These are phyloP conservation scores for Fusarium ambrosium DNA, from an alignment of 2,329 filamentous ascomycete species.

Conservation along the genomic window DNA sequence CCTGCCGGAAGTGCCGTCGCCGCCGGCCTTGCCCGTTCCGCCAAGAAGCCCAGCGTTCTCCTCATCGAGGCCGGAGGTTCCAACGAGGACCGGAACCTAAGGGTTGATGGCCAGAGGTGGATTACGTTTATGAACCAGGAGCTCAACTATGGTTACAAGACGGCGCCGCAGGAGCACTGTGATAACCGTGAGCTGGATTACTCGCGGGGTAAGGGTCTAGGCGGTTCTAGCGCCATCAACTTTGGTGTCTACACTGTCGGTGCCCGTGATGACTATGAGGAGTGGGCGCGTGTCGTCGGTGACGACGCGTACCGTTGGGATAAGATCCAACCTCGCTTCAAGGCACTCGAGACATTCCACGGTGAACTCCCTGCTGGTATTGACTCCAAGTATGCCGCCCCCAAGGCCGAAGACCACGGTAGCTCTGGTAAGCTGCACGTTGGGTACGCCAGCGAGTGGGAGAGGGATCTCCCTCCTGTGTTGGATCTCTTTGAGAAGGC, in stretches of 20 bases:
- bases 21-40: conserved; percentile 61
- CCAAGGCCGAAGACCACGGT: conserved; percentile 63
- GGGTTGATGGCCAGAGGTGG: conserved; percentile 69
- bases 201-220: conserved; percentile 64
- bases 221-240: conserved; percentile 67
- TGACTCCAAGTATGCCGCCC: conserved; percentile 61
- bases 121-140: conserved; percentile 61
- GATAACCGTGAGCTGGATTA: conserved; percentile 61
- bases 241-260: conserved; percentile 69
- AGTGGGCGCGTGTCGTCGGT: conserved; percentile 68
- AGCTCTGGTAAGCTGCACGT: conserved; percentile 61
- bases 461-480: conserved; percentile 60
- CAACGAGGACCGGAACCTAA: conserved; percentile 62
- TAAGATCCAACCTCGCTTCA: conserved; percentile 63
- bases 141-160: conserved; percentile 68
- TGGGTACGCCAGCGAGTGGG: conserved; percentile 62
- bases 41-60: conserved; percentile 65
- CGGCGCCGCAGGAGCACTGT: conserved; percentile 59
- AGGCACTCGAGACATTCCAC: conserved; percentile 68
- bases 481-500: conserved; percentile 63
- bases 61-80: conserved; percentile 71
- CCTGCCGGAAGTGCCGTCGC: conserved; percentile 71
- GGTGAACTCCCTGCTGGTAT: conserved; percentile 52
- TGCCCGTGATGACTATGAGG: conserved; percentile 71
- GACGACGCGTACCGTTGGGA: conserved; percentile 71